A percentile compares a stretch with the other conserved stretches of the same genome.
phyloP scores from a whole-genome alignment of 495 filamentous ascomycete species.

The Elasticomyces elasticus region DNA sequence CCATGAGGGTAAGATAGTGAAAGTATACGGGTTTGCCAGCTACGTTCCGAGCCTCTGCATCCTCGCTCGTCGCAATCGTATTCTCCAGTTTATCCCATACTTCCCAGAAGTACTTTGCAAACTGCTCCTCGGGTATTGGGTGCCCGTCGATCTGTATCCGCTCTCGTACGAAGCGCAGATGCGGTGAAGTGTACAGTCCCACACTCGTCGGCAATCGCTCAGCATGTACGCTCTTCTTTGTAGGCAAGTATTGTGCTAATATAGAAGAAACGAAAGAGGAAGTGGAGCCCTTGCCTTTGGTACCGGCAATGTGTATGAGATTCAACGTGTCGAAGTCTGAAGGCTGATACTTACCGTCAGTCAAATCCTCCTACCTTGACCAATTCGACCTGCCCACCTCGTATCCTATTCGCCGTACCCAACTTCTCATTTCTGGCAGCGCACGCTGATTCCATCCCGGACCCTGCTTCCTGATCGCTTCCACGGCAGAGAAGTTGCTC shows the following conservation, averaged over 20 bases:
- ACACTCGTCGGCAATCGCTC: conserved; percentile 31
- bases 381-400: conserved; percentile 45
- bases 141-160: conserved; percentile 72
- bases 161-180: conserved; percentile 78
- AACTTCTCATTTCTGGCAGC: conserved; percentile 66
- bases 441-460: conserved; percentile 55
- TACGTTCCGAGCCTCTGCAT: conserved; percentile 30
- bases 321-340: conserved; percentile 67
- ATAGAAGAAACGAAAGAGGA: conserved; percentile 59
- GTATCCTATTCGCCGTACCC: conserved; percentile 69
- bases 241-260: conserved; percentile 46
- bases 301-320: conserved; percentile 75
- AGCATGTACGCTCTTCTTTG: conserved; percentile 25
- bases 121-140: conserved; percentile 64
- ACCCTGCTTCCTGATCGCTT: conserved; percentile 62
- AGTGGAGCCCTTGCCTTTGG: conserved; percentile 85
- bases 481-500: conserved; percentile 69
- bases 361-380: neutral
- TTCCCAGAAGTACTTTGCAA: conserved; percentile 80
- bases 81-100: conserved; percentile 70
- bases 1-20: conserved; percentile 81
- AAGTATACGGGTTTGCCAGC: conserved; percentile 74
- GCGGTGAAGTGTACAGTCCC: conserved; percentile 82
- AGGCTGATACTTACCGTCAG: conserved; percentile 38
- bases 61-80: conserved; percentile 37